These are phyloP conservation scores for Macrolepiota dolichaula DNA, from an alignment of 768 basidiomycete species.

Conservation along the genomic window DNA sequence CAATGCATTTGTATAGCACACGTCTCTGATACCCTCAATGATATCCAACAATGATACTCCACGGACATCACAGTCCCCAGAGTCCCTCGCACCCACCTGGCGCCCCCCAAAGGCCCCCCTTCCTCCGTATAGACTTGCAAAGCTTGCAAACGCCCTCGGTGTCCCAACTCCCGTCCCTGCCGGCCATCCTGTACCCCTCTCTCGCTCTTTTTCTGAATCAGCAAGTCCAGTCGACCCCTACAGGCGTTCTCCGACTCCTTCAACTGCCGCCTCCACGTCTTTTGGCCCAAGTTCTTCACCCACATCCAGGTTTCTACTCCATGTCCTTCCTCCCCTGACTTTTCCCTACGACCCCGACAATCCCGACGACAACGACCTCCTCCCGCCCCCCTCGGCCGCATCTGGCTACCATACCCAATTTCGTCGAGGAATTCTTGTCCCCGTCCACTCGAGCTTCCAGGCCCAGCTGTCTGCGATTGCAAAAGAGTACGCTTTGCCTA, in stretches of 20 bases:
- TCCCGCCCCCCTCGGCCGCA: slow-evolving; percentile 51
- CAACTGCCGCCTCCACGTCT: slow-evolving; percentile 35
- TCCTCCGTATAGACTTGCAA: slow-evolving; percentile 73
- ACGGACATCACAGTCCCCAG: slow-evolving; percentile 23
- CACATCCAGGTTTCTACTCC: slow-evolving; percentile 71
- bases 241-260: slow-evolving; percentile 51
- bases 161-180: slow-evolving; percentile 72
- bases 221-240: slow-evolving; percentile 30
- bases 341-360: slow-evolving; percentile 61
- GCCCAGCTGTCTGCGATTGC: slow-evolving; percentile 86
- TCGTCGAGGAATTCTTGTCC: slow-evolving; percentile 81
- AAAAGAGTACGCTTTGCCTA: slow-evolving; percentile 89
- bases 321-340: slow-evolving; percentile 75
- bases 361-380: slow-evolving; percentile 40
- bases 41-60: slow-evolving; percentile 21
- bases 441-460: slow-evolving; percentile 79
- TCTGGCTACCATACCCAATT: slow-evolving; percentile 81
- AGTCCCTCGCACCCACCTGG: slow-evolving; percentile 44
- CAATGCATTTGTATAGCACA: not conserved
- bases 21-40: not conserved
- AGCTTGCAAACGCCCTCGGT: slow-evolving; percentile 83
- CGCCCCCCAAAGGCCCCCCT: slow-evolving; percentile 68
- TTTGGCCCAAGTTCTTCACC: slow-evolving; percentile 33
- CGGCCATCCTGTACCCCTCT: slow-evolving; percentile 25
- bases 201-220: slow-evolving; percentile 32